Evolutionary conservation across 352 stramenopile species (phyloP).

Genomic region (Globisporangium viniferum): DNA sequence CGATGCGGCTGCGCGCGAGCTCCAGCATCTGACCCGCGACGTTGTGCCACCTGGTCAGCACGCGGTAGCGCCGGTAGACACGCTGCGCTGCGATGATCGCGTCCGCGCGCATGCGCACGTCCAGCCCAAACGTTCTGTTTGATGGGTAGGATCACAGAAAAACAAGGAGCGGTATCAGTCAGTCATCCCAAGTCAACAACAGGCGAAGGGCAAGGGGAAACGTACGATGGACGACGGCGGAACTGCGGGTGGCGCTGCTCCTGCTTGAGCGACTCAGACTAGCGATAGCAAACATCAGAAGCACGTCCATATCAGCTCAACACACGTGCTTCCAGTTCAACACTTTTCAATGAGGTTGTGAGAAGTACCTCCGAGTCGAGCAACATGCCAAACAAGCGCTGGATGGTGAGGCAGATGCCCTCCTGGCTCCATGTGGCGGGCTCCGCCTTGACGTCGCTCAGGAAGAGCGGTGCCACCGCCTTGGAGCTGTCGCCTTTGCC

Average conservation of each 20-base stretch:
- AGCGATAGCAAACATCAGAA: constrained; percentile 2
- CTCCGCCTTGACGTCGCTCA: constrained; percentile 49
- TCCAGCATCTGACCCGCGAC: constrained; percentile 36
- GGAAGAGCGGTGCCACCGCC: constrained; percentile 35
- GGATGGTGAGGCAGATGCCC: constrained; percentile 41
- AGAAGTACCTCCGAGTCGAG: constrained; percentile 44
- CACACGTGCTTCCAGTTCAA: neutral
- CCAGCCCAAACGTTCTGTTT: constrained; percentile 19
- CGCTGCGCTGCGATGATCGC: constrained; percentile 26
- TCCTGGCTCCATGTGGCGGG: constrained; percentile 51
- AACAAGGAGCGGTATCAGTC: neutral
- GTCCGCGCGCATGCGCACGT: constrained; percentile 17
- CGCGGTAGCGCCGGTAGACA: constrained; percentile 43
- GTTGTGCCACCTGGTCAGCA: constrained; percentile 39
- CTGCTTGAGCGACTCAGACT: constrained; percentile 39
- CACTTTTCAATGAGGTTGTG: neutral
- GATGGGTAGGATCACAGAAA: neutral
- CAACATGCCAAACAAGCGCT: constrained; percentile 56
- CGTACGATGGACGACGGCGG: constrained; percentile 25
- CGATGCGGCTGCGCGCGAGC: constrained; percentile 32
- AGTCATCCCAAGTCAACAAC: neutral
- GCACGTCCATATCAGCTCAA: neutral
- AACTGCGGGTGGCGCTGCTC: constrained; percentile 39
- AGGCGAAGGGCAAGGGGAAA: neutral
- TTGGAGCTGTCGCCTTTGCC: neutral